Evolutionary conservation across 495 filamentous ascomycete genomes (phyloP).

Genomic region (Ramalina intermedia): DNA sequence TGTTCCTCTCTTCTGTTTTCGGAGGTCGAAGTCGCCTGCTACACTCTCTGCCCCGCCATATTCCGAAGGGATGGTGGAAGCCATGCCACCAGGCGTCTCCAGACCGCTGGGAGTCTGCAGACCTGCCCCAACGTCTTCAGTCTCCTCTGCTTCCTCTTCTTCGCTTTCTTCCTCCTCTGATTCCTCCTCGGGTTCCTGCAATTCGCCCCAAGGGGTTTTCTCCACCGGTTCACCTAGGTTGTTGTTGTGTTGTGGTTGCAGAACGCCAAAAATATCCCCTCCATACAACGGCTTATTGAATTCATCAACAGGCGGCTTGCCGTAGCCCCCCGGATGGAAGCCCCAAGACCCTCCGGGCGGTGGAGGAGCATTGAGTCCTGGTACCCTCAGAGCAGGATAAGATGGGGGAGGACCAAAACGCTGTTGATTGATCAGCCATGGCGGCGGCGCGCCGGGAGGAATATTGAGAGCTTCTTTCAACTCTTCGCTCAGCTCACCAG

Average conservation of each 20-base stretch:
- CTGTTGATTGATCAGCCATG: constrained; percentile 95
- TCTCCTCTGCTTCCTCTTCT: constrained; percentile 43
- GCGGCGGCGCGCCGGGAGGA: constrained; percentile 82
- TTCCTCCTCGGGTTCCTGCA: constrained; percentile 72
- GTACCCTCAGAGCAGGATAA: constrained; percentile 83
- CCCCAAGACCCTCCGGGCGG: constrained; percentile 93
- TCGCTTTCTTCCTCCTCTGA: constrained; percentile 70
- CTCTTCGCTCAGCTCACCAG: constrained; percentile 80
- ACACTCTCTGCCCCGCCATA: constrained; percentile 57
- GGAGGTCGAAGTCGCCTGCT: constrained; percentile 77
- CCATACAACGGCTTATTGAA: constrained; percentile 81
- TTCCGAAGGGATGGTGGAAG: constrained; percentile 66
- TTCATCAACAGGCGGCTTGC: constrained; percentile 89
- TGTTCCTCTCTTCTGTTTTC: constrained; percentile 72
- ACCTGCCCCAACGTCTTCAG: constrained; percentile 40
- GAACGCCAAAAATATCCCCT: constrained; percentile 82
- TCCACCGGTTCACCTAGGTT: constrained; percentile 71
- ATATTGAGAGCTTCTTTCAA: constrained; percentile 90
- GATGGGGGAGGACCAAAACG: constrained; percentile 84
- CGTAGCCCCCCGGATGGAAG: constrained; percentile 88
- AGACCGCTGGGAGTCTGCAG: constrained; percentile 60
- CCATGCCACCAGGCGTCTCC: constrained; percentile 70
- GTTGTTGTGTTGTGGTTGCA: constrained; percentile 45
- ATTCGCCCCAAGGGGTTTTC: constrained; percentile 80
- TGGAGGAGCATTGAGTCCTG: constrained; percentile 87